Evolutionary conservation across 73 alveolate species (phyloP).

Genomic region (Stentor roeselii): DNA sequence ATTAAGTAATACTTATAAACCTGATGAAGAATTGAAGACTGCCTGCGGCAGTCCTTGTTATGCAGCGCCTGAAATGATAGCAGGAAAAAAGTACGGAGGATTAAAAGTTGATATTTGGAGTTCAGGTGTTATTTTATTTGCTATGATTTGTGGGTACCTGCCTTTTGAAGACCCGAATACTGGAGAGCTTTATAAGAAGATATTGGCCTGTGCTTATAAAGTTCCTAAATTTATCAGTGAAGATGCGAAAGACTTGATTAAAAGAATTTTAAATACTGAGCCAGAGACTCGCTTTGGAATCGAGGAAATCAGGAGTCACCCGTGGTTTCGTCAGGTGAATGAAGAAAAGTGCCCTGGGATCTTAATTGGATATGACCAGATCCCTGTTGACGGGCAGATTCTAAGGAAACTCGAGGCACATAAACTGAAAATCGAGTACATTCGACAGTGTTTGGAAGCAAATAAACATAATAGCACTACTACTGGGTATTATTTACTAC

Average conservation of each 20-base stretch:
- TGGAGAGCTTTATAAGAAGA: constrained; percentile 69
- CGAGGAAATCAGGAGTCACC: constrained; percentile 80
- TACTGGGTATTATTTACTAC: constrained; percentile 58
- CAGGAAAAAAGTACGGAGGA: constrained; percentile 87
- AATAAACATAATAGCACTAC: constrained; percentile 74
- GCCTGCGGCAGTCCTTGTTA: constrained; percentile 98
- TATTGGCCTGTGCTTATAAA: constrained; percentile 38
- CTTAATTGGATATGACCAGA: constrained; percentile 50
- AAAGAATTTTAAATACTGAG: constrained; percentile 75
- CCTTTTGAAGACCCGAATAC: constrained; percentile 95
- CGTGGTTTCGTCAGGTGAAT: constrained; percentile 74
- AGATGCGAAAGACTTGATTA: constrained; percentile 67
- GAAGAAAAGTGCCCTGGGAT: constrained; percentile 36
- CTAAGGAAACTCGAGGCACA: constrained; percentile 35
- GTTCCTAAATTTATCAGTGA: constrained; percentile 34
- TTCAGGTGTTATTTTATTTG: constrained; percentile 93
- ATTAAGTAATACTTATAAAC: constrained; percentile 33
- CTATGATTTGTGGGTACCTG: constrained; percentile 94
- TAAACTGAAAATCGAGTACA: constrained; percentile 28
- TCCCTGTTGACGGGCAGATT: constrained; percentile 42
- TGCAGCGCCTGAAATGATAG: constrained; percentile 97
- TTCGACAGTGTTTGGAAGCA: constrained; percentile 53
- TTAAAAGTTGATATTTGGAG: constrained; percentile 93
- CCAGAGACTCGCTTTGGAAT: constrained; percentile 78
- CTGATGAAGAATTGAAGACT: constrained; percentile 66